phyloP scores from a whole-genome alignment of 2,329 filamentous ascomycete genomes.

The Sarocladium oryzae region DNA sequence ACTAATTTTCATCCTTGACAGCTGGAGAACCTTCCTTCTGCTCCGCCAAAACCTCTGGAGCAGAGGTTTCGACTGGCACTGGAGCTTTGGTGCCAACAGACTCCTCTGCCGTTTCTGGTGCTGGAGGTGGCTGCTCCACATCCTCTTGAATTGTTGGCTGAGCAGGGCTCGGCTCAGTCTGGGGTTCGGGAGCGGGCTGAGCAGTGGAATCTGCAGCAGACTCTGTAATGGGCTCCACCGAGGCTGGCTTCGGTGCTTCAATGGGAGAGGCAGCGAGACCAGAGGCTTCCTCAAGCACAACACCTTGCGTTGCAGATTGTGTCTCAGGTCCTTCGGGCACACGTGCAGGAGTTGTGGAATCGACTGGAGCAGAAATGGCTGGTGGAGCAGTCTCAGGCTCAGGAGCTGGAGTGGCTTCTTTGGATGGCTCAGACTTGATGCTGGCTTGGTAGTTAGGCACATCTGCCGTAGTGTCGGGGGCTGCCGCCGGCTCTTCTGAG shows the following conservation, averaged over 20 bases:
- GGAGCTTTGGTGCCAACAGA: neutral
- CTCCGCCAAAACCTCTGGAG: slow-evolving; percentile 4
- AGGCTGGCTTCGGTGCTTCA: neutral
- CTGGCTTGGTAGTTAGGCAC: slow-evolving; percentile 35
- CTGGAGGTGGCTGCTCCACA: neutral
- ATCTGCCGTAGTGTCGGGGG: slow-evolving; percentile 39
- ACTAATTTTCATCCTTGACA: slow-evolving; percentile 8
- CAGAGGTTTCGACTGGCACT: slow-evolving; percentile 5
- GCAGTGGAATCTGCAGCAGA: too few species aligned
- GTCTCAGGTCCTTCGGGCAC: too few species aligned
- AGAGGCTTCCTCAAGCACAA: neutral
- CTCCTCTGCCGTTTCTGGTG: neutral
- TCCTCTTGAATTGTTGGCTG: neutral
- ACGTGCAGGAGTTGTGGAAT: neutral
- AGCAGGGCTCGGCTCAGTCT: too few species aligned
- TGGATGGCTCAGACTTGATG: neutral
- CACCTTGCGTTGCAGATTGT: neutral
- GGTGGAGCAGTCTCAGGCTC: slow-evolving; percentile 10
- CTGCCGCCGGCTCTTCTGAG: slow-evolving; percentile 10
- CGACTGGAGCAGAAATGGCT: slow-evolving; percentile 3
- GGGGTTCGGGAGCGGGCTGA: too few species aligned
- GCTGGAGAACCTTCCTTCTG: neutral
- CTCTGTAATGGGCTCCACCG: neutral
- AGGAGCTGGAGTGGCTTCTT: slow-evolving; percentile 6
- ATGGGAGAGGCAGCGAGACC: neutral